Percentiles rank a stretch among this genome's conserved stretches.
phyloP scores from a whole-genome alignment of 306 rosid species.

The Cyamopsis tetragonoloba region DNA sequence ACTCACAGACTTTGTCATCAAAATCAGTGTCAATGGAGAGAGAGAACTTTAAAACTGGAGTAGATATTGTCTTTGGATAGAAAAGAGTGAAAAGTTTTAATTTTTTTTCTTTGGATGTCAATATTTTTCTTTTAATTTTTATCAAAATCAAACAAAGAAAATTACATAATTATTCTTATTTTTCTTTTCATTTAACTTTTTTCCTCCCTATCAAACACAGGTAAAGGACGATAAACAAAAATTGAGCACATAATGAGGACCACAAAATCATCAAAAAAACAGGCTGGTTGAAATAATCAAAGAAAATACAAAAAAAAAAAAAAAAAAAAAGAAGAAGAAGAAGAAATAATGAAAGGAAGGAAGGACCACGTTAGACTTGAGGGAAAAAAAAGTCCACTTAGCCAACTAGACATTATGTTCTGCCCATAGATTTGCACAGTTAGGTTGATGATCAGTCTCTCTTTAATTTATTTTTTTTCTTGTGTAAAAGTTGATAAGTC shows the following conservation, averaged over 20 bases:
- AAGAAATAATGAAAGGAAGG: constrained; percentile 7
- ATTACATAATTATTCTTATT: too few species aligned
- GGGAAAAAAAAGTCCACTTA: constrained; percentile 15
- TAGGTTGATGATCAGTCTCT: constrained; percentile 30
- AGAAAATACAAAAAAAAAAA: too few species aligned
- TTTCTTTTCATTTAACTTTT: too few species aligned
- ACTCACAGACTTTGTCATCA: background rate
- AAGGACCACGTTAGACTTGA: constrained; percentile 37
- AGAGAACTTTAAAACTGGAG: background rate
- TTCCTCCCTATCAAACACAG: background rate
- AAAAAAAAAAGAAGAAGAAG: too few species aligned
- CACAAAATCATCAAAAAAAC: constrained; percentile 25
- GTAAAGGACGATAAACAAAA: background rate
- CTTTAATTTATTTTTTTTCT: constrained; percentile 22
- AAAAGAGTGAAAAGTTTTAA: too few species aligned
- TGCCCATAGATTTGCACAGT: constrained; percentile 24
- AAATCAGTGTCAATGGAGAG: constrained; percentile 12
- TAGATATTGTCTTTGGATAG: too few species aligned
- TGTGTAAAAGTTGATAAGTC: constrained; percentile 28
- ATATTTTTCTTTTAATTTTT: too few species aligned
- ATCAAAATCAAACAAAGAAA: too few species aligned
- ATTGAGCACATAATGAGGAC: constrained; percentile 21
- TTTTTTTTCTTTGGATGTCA: too few species aligned
- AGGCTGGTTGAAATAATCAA: constrained; percentile 12
- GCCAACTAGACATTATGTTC: constrained; percentile 26